phyloP scores from a whole-genome alignment of 108 stramenopile species.

The Phaeodactylum tricornutum region DNA sequence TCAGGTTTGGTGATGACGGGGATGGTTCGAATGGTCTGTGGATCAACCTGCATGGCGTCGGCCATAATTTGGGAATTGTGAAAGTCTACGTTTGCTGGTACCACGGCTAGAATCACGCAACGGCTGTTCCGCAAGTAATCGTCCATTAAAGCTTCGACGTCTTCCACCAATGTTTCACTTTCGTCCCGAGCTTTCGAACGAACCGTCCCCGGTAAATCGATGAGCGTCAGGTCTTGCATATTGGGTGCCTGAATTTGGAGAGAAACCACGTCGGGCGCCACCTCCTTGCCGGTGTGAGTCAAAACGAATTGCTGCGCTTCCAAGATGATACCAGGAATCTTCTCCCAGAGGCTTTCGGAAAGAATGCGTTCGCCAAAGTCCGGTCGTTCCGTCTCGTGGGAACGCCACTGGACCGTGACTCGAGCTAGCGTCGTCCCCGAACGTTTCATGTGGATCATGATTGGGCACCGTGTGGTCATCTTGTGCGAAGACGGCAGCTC shows the following conservation, averaged over 20 bases:
- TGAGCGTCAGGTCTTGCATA: constrained; percentile 47
- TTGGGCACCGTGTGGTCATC: constrained; percentile 35
- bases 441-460: constrained; percentile 9
- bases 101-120: constrained; percentile 66
- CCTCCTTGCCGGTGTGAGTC: constrained; percentile 23
- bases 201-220: constrained; percentile 86
- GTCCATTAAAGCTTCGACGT: constrained; percentile 63
- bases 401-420: no score
- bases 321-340: constrained; percentile 23
- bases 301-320: constrained; percentile 45
- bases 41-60: constrained; percentile 48
- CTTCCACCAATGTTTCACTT: constrained; percentile 27
- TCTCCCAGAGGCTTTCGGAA: constrained; percentile 20
- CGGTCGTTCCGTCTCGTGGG: no score
- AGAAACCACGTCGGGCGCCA: constrained; percentile 38
- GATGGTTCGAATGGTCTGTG: constrained; percentile 56
- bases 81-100: constrained; percentile 79
- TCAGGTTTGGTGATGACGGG: constrained; percentile 89
- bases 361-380: constrained; percentile 1
- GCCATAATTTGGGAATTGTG: constrained; percentile 75
- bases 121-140: constrained; percentile 54
- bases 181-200: constrained; percentile 29
- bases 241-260: constrained; percentile 29
- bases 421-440: constrained; percentile 3
- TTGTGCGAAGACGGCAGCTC: constrained; percentile 45